These are phyloP conservation scores for Saccharomycopsis guyanensis DNA, from an alignment of 805 yeast species.

Conservation along the genomic window DNA sequence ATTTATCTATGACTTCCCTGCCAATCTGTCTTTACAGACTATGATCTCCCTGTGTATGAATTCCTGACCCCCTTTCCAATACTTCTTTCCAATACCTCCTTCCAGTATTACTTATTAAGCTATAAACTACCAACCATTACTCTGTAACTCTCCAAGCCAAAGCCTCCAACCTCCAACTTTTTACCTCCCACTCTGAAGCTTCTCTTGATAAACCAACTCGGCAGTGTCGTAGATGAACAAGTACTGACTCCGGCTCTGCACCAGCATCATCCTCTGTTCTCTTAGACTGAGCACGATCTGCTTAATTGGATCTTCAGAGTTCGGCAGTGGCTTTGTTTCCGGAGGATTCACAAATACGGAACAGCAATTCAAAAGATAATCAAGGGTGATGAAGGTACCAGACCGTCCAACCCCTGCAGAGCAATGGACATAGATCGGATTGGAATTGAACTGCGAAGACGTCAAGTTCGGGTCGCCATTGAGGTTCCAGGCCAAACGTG, in stretches of 20 bases:
- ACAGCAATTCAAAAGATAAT: conserved; percentile 32
- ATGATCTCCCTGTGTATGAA: no score
- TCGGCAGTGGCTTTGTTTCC: no score
- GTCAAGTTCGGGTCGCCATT: not conserved
- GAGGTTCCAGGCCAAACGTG: conserved; percentile 24
- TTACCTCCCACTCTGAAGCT: not conserved
- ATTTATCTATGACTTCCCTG: no score
- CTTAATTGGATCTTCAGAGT: conserved; percentile 31
- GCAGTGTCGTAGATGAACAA: conserved; percentile 37
- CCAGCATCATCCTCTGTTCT: conserved; percentile 41
- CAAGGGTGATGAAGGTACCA: conserved; percentile 76
- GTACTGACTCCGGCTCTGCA: conserved; percentile 41
- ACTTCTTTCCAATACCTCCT: no score
- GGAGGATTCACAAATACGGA: conserved; percentile 6
- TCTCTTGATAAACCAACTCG: conserved; percentile 10
- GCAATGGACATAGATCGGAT: conserved; percentile 73
- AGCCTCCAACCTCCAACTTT: no score
- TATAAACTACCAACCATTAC: no score
- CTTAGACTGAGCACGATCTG: conserved; percentile 34
- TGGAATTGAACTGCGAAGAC: conserved; percentile 3
- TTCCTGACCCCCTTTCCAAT: no score
- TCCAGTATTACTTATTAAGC: no score
- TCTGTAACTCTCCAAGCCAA: no score
- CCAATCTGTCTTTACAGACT: no score
- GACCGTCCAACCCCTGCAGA: conserved; percentile 98